Base-by-base conservation (phyloP, 441 rosid genomes). In the Raphanus hybrid region DNA sequence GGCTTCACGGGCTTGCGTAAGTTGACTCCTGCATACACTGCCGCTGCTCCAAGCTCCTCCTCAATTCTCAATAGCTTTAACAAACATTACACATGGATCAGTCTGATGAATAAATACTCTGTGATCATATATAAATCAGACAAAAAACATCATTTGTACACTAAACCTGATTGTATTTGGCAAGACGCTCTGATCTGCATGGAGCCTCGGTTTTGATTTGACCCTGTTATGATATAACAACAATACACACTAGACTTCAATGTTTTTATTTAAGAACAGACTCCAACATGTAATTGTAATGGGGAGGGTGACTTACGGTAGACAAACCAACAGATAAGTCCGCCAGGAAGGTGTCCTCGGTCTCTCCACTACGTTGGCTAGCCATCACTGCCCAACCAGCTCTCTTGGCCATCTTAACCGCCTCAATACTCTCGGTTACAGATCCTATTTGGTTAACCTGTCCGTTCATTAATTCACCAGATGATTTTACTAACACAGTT, bases 301-400 rank as follows among this genome's bases (percentile, higher is more conserved):
- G 52, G 39, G 39, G 39, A 35, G 37, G 37, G 39, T 45, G 52
- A 62, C 83, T 87, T 91, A 93, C 99, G 87, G 96, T 96, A 58
- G 98, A 84, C 87, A 96, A 84, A 54, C 99, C 99, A 7, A 92
- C 98, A 0, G 98, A 84, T 57, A 96, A 85, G 78, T 96, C 98
- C 34, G 98, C 99, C 78, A 96, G 92, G 86, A 96, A 96, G 6
- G 99, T 96, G 78, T 93, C 99, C 84, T 96, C 98, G 3, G 99
- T 96, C 76, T 96, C 99, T 76, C 99, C 98, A 87, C 98, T 93
- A 71, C 96, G 84, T 86, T 96, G 99, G 83, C 99, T 93, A 54
- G 98, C 91, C 99, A 96, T 93, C 64, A 96, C 97, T 57, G 98
- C 97, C 98, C 97, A 96, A 4, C 98, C 98, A 69, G 97, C 98